A percentile compares a stretch with the other conserved stretches of the same genome.
Evolutionary conservation across 768 basidiomycete genomes (phyloP).

Genomic region (Calocera cornea): DNA sequence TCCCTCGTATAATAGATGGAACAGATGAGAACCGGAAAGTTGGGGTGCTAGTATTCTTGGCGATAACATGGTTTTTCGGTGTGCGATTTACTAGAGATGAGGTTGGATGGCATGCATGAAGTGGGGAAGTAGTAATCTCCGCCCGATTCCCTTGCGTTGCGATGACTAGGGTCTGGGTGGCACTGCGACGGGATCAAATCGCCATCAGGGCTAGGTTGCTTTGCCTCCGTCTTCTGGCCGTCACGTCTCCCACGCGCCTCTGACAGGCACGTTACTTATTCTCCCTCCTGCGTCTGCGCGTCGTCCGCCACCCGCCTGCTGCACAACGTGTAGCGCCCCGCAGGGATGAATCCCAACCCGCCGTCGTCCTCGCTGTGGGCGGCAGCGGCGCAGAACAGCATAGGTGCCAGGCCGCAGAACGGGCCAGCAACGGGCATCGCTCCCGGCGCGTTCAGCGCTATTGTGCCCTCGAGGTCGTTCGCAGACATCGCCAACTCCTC

Average conservation of each 20-base stretch:
- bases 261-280: neutral
- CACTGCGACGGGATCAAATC: neutral
- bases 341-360: neutral
- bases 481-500: neutral
- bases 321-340: neutral
- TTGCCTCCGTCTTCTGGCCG: neutral
- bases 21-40: too few relatives aligned
- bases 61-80: too few relatives aligned
- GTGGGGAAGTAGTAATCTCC: neutral
- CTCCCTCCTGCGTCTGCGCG: neutral
- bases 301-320: neutral
- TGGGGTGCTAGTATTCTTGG: too few relatives aligned
- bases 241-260: neutral
- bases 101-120: neutral
- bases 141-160: neutral
- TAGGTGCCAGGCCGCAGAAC: neutral
- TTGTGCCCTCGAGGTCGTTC: neutral
- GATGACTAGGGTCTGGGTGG: constrained; percentile 1
- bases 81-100: too few relatives aligned
- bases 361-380: constrained; percentile 1
- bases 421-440: neutral
- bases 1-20: too few relatives aligned
- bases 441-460: neutral
- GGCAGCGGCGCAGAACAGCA: constrained; percentile 1
- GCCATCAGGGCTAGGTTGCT: neutral